Evolutionary conservation across 2,329 filamentous ascomycete species (phyloP).

Genomic region (Fusarium sp.): DNA sequence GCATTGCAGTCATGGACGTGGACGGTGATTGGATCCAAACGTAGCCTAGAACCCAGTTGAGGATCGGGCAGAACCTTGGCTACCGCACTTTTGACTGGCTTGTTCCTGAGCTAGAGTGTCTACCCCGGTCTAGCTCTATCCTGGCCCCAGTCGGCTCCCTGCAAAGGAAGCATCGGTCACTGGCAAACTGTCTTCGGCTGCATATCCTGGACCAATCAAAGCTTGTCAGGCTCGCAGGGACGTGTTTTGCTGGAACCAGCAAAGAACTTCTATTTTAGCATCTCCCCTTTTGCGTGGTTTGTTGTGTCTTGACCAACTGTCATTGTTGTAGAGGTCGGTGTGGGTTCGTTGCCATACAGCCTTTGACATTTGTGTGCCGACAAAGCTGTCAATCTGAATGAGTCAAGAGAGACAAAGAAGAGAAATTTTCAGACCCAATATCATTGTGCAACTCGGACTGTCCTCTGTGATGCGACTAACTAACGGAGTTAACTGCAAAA

Average conservation of each 20-base stretch:
- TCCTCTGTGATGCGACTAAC: neutral
- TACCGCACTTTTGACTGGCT: conserved; percentile 40
- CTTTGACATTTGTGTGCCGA: conserved; percentile 3
- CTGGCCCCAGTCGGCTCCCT: conserved; percentile 27
- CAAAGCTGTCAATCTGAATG: conserved; percentile 5
- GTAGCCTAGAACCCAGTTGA: conserved; percentile 23
- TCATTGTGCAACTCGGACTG: conserved; percentile 4
- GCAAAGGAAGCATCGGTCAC: conserved; percentile 33
- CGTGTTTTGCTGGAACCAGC: conserved; percentile 32
- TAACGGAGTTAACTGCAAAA: conserved; percentile 1
- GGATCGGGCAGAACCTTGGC: conserved; percentile 30
- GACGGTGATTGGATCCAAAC: conserved; percentile 34
- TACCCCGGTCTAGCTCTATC: conserved; percentile 27
- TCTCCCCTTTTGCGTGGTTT: conserved; percentile 39
- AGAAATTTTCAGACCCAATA: neutral
- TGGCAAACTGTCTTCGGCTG: conserved; percentile 12
- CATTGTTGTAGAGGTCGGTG: conserved; percentile 9
- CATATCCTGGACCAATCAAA: conserved; percentile 32
- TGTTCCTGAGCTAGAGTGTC: conserved; percentile 39
- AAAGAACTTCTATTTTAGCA: conserved; percentile 28
- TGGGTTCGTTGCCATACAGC: conserved; percentile 14
- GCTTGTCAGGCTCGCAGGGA: conserved; percentile 23
- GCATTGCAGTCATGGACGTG: conserved; percentile 15
- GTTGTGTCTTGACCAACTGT: conserved; percentile 18
- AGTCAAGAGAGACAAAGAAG: conserved; percentile 2